Percentiles rank a stretch among this genome's conserved stretches.
Evolutionary conservation across 2,329 filamentous ascomycete genomes (phyloP).

Genomic region (Aspergillus novoparasiticus): DNA sequence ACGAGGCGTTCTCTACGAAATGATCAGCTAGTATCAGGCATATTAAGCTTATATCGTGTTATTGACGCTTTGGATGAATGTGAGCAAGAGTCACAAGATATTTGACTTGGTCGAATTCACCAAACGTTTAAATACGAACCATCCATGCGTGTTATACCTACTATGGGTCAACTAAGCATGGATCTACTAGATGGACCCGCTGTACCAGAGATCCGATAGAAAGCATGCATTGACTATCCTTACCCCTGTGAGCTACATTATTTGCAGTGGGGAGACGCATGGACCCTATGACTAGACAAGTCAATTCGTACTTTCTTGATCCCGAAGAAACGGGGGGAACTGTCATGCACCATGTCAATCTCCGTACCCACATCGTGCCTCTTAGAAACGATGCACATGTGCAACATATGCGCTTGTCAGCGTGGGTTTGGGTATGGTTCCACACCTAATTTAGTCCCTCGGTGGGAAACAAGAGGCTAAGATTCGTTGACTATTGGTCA

Average conservation of each 20-base stretch:
- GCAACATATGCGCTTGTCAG: background rate
- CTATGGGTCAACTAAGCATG: background rate
- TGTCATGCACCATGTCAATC: background rate
- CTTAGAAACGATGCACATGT: background rate
- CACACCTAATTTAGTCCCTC: background rate
- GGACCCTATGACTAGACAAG: too few species aligned
- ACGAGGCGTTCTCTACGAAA: too few species aligned
- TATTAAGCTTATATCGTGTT: too few species aligned
- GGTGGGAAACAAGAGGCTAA: background rate
- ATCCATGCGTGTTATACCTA: too few species aligned
- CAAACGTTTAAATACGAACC: too few species aligned
- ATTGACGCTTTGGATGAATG: too few species aligned
- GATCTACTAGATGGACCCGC: background rate
- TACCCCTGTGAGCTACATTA: background rate
- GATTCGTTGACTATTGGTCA: background rate
- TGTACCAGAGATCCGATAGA: background rate
- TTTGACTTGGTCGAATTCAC: too few species aligned
- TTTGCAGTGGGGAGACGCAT: background rate
- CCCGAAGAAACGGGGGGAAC: background rate
- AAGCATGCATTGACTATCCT: background rate
- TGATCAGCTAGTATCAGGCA: too few species aligned
- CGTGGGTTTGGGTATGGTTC: background rate
- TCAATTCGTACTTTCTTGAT: background rate
- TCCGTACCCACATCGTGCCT: background rate
- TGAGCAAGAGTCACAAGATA: too few species aligned